A percentile compares a stretch with the other conserved stretches of the same genome.
phyloP scores from a whole-genome alignment of 176 grass and related monocot species.

The Zea mays region DNA sequence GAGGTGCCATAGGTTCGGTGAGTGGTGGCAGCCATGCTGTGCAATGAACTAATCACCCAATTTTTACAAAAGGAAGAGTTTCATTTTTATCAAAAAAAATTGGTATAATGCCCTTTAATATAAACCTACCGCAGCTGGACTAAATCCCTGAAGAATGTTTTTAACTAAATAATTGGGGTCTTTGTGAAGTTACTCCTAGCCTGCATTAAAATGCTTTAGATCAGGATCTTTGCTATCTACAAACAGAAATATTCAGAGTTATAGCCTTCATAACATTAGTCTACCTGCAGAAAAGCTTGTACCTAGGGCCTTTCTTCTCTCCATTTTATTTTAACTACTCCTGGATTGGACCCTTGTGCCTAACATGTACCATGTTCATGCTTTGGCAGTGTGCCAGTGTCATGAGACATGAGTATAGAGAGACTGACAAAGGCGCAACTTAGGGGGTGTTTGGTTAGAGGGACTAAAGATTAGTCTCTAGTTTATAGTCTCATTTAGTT shows the following conservation, averaged over 20 bases:
- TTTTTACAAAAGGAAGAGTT: neutral
- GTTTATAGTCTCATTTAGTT: no score
- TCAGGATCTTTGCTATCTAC: neutral
- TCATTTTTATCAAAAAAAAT: neutral
- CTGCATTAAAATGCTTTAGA: neutral
- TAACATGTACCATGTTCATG: neutral
- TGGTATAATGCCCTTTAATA: neutral
- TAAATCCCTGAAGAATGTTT: neutral
- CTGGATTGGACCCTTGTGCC: neutral
- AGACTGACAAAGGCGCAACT: neutral
- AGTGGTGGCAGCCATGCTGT: neutral
- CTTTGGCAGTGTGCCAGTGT: conserved; percentile 19
- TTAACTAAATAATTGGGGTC: neutral
- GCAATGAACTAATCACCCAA: neutral
- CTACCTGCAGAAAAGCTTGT: neutral
- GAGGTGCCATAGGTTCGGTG: neutral
- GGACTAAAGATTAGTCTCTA: no score
- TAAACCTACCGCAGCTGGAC: neutral
- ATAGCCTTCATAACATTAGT: neutral
- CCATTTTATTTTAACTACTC: neutral
- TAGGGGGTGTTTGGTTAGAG: no score
- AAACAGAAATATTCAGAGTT: neutral
- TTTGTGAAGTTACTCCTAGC: neutral
- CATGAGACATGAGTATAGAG: conserved; percentile 21
- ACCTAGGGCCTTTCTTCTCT: neutral